Evolutionary conservation across 2,329 filamentous ascomycete genomes (phyloP), one percentile per base, ranked within the genome.

Genomic region (Proliferodiscus dingleyae): DNA sequence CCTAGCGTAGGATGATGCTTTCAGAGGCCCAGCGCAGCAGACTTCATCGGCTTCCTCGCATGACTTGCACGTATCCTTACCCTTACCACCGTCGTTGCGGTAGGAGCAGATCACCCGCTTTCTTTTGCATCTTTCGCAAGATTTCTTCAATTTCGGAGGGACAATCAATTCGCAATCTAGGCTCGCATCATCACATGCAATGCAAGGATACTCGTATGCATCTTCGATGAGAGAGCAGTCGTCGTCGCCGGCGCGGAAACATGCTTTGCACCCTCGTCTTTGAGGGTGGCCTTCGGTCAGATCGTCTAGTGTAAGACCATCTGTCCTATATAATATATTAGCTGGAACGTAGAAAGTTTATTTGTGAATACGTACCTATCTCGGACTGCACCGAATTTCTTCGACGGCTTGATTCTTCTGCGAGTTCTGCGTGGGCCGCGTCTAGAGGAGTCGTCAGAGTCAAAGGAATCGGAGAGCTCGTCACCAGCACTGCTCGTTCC

Each of bases 211-310:
- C 5, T 43, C 37, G 9, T 49, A 28, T 5, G 9, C 26, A n/a
- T 54, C 29, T 5, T 55, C 28, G 21, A 61, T 54, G 3, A 62
- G 53, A 9, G 52, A 50, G 22, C 58, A 62, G 16, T 49, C 45
- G 22, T 62, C 53, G 22, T 56, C 46, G 13, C 52, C 51, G 3
- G 43, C 21, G 3, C 46, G 38, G 28, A 61, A 59, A 41, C 59
- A 62, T 9, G 49, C 29, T 44, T 54, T 61, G 39, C 59, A 62
- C 8, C 57, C 57, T n/a, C 51, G 44, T 10, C 45, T 51, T 28
- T 61, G 57, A 10, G 52, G 58, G 30, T 58, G 50, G 3, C 49
- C 54, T 9, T 41, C 18, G 3, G 47, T 53, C 5, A 61, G 30
- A 16, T 52, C 29, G 6, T 44, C 43, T 6, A 60, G 37, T 1